Conservation (phyloP, 108 stramenopile genomes). For the Bacterosira constricta region DNA sequence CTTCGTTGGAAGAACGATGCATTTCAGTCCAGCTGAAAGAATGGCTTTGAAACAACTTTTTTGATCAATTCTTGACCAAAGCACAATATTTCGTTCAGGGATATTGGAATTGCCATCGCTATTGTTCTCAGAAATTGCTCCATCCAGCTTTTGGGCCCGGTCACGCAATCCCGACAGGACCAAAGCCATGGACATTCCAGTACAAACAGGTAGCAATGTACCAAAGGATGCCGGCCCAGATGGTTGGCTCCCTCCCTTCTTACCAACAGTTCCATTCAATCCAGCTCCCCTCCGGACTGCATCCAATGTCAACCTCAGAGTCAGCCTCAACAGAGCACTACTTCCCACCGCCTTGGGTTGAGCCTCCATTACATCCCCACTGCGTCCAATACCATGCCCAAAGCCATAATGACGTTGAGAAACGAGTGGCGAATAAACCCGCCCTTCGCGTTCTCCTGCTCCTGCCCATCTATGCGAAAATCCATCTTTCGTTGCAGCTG, state of each 20-base stretch:
- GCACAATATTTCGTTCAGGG: conserved; percentile 60
- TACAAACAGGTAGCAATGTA: conserved; percentile 91
- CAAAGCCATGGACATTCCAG: conserved; percentile 92
- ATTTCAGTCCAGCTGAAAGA: conserved; percentile 84
- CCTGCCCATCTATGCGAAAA: conserved; percentile 81
- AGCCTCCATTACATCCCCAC: conserved; percentile 96
- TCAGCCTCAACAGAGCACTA: conserved; percentile 86
- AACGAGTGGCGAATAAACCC: conserved; percentile 92
- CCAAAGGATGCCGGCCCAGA: conserved; percentile 71
- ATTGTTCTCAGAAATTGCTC: background rate
- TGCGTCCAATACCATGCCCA: conserved; percentile 97
- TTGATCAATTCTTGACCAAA: conserved; percentile 99
- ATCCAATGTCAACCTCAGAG: conserved; percentile 81
- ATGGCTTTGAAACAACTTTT: conserved; percentile 99
- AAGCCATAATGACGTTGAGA: conserved; percentile 88
- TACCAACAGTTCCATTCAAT: conserved; percentile 47
- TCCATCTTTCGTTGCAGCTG: background rate
- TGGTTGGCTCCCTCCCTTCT: conserved; percentile 7
- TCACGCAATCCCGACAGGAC: conserved; percentile 73
- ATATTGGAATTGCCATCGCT: conserved; percentile 5
- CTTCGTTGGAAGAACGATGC: conserved; percentile 87
- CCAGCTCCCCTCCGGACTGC: conserved; percentile 90
- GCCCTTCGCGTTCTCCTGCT: conserved; percentile 99
- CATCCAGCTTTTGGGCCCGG: conserved; percentile 31
- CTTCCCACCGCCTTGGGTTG: conserved; percentile 99